phyloP scores from a whole-genome alignment of 495 filamentous ascomycete genomes.

The Gamarada debralockiae region DNA sequence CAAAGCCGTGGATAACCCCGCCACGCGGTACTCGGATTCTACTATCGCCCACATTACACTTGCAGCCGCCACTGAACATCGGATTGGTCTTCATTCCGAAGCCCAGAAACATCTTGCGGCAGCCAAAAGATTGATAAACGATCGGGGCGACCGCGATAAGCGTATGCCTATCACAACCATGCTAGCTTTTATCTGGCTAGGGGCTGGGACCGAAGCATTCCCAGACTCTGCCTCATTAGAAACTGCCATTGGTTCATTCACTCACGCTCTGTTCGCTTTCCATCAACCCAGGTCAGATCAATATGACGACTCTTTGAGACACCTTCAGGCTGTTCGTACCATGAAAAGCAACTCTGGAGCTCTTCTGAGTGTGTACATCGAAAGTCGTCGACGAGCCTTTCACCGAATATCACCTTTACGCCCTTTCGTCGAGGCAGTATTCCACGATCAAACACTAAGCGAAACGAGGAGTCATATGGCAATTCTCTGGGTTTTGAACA shows the following conservation, averaged over 20 bases:
- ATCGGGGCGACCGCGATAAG: not conserved
- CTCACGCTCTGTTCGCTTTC: not conserved
- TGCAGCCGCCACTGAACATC: not conserved
- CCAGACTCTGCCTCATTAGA: not conserved
- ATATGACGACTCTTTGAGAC: no score
- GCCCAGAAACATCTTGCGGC: not conserved
- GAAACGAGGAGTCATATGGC: not conserved
- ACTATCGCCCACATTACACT: not conserved
- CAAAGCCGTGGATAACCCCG: not conserved
- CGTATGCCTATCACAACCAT: not conserved
- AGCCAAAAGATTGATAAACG: not conserved
- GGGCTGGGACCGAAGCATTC: not conserved
- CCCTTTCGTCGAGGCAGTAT: not conserved
- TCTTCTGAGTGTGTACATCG: not conserved
- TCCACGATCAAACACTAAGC: not conserved
- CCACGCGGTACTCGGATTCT: not conserved
- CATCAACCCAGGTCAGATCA: not conserved
- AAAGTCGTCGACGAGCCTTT: constrained; percentile 1
- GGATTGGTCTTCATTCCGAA: not conserved
- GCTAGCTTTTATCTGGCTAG: not conserved
- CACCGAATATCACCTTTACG: not conserved
- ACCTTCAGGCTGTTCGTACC: not conserved
- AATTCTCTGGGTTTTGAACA: not conserved
- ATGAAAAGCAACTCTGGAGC: not conserved
- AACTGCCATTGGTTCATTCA: not conserved